Percentiles rank a stretch among this genome's conserved stretches.
These are phyloP conservation scores for Candida gigantensis DNA, from an alignment of 1,139 yeast species.

Conservation along the genomic window DNA sequence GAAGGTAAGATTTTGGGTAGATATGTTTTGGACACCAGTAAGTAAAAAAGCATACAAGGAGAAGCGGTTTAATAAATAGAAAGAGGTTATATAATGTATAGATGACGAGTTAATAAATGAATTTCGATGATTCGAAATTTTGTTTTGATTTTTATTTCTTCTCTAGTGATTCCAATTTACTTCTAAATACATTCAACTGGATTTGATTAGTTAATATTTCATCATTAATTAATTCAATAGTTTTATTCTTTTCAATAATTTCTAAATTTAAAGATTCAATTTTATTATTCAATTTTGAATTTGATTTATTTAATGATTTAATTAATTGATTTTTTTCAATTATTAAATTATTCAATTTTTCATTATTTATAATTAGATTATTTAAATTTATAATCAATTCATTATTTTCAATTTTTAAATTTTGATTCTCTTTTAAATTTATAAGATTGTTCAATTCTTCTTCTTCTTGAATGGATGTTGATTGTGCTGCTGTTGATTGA, in stretches of 20 bases:
- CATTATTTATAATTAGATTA: conserved; percentile 24
- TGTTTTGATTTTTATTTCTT: background rate
- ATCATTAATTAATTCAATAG: conserved; percentile 66
- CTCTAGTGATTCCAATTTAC: conserved; percentile 27
- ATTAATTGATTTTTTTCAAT: conserved; percentile 16
- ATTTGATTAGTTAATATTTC: conserved; percentile 69
- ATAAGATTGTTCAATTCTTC: conserved; percentile 8
- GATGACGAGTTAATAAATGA: too few relatives aligned
- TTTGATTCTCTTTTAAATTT: conserved; percentile 13
- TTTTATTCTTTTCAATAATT: conserved; percentile 51
- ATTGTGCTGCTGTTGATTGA: conserved; percentile 5
- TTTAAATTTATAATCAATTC: conserved; percentile 27
- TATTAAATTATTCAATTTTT: conserved; percentile 21
- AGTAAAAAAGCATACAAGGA: conserved; percentile 30
- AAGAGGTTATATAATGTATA: conserved; percentile 1
- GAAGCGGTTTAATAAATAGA: background rate
- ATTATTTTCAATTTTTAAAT: conserved; percentile 15
- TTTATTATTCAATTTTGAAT: conserved; percentile 27
- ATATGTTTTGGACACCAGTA: conserved; percentile 71
- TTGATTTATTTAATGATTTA: conserved; percentile 23
- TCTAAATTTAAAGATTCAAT: conserved; percentile 45
- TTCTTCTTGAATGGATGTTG: background rate
- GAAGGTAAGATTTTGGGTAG: conserved; percentile 72
- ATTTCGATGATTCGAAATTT: too few relatives aligned
- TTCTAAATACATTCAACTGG: conserved; percentile 63